Base-by-base conservation (phyloP, 208 protist species). In the Trypanosoma vivax region DNA sequence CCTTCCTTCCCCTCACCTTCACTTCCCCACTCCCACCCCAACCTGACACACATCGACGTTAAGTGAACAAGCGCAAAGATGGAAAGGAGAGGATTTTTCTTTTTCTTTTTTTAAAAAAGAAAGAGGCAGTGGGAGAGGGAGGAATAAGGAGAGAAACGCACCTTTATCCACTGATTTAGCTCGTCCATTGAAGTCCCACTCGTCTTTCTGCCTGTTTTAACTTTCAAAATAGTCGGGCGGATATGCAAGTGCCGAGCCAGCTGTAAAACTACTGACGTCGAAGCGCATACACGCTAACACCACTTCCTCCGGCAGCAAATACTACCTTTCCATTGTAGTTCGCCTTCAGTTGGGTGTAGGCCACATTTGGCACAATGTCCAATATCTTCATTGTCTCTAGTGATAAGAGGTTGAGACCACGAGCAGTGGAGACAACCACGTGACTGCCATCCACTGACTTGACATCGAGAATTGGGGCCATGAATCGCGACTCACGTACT, bases 401-500 rank as follows among this genome's bases (percentile, higher is more conserved):
- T 0, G 64, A 64, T 1, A 89, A 38, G 13, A 84, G 57, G 47
- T 71, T 65, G 11, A 90, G 57, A 2, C 87, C 75, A 10, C 83
- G 73, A 16, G 76, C 73, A 9, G 87, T 90, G 23, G 83, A 61
- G 2, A 83, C 59, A 5, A 57, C 76, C 2, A 70, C 50, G n/a
- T 60, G 50, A 16, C 60, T 42, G 25, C 57, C 48, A 25, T 72
- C 62, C 55, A 60, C 16, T 50, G 57, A 16, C 19, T 72, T 46
- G 5, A 78, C 23, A 40, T 79, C 72, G 11, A 86, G 59, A n/a
- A 90, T 73, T 2, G 77, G 76, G 16, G 62, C 68, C 16, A 16
- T 24, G 16, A 90, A 73, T 13, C 54, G 37, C 24, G 66, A 65
- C 9, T 57, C 69, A 43, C 50, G 40, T 27, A 78, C 41, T 7